These are phyloP conservation scores for Delonix regia DNA, from an alignment of 306 rosid species.

Conservation along the genomic window DNA sequence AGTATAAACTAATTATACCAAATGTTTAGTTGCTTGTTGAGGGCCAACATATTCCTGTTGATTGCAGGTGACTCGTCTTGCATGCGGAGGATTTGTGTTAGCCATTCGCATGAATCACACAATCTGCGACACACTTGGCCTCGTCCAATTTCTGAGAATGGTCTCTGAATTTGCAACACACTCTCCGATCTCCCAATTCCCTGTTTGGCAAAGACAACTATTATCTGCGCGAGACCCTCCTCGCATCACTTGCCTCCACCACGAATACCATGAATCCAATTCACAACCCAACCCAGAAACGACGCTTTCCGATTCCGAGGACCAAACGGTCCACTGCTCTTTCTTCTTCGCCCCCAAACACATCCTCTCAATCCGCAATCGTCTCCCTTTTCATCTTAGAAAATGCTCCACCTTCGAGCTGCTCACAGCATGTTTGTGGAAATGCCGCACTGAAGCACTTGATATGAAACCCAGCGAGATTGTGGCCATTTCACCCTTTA, in stretches of 20 bases:
- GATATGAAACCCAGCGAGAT: slow-evolving; percentile 5
- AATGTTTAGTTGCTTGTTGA: background rate
- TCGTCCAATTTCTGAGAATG: slow-evolving; percentile 29
- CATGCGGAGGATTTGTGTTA: slow-evolving; percentile 36
- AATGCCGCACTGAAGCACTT: slow-evolving; percentile 34
- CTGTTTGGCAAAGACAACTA: slow-evolving; percentile 30
- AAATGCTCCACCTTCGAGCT: slow-evolving; percentile 21
- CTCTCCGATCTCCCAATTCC: background rate
- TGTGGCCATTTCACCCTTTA: slow-evolving; percentile 26
- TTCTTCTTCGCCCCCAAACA: slow-evolving; percentile 34
- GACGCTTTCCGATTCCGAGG: background rate
- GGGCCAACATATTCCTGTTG: background rate
- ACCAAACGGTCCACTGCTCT: slow-evolving; percentile 13
- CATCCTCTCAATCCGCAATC: background rate
- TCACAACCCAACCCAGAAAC: background rate
- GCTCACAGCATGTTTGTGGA: slow-evolving; percentile 32
- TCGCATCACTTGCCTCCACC: slow-evolving; percentile 16
- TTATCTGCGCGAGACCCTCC: slow-evolving; percentile 23
- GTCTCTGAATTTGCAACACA: slow-evolving; percentile 16
- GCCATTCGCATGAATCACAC: slow-evolving; percentile 30
- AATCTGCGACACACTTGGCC: slow-evolving; percentile 19
- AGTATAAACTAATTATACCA: no score
- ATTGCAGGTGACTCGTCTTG: slow-evolving; percentile 24
- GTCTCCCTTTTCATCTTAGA: background rate
- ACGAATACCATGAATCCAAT: slow-evolving; percentile 3